Base-by-base conservation (phyloP, 139 green algal genomes). In the Haematococcus lacustris region DNA sequence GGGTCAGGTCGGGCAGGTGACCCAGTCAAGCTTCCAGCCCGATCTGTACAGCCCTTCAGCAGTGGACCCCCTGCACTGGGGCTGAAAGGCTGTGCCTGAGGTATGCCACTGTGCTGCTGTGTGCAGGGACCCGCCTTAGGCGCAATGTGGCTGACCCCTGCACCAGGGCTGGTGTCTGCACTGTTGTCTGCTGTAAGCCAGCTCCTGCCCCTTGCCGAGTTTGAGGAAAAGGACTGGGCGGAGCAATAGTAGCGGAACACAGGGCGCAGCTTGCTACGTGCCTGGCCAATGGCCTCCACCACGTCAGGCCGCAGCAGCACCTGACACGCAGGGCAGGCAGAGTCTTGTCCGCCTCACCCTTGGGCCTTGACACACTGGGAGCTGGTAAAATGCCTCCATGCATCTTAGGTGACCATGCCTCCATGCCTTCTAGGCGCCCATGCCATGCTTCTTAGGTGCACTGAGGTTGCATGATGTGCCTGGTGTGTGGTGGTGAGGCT, bases 281-380 rank as follows among this genome's bases (percentile, higher is more conserved):
- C 41, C 2, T 61, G 38, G 3, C 32, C 53, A 3, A 76, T 28
- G 1, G 34, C 38, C 38, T 69, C 59, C 38, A 76, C 25, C 38
- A 76, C 71, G n/a, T 70, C 59, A 33, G 41, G 7, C 5, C 28
- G n/a, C 30, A 76, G 61, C 61, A 76, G 39, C 59, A 74, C 69
- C 51, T 65, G 30, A 70, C 47, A 57, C 47, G 21, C 21, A 57
- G 47, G 47, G 47, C 13, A 57, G 21, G 47, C 13, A 57, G 47
- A 57, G 21, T n/a, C 47, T 57, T 13, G 13, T 21, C 21, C 21
- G 47, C 13, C 47, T 57, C 13, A 57, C 13, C 21, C 13, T 57
- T 57, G 47, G 13, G 47, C 13, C 47, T 57, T 57, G 47, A 21
- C 21, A 21, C 47, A 28, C 13, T 57, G 13, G 21, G 13, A 57